Conservation (phyloP, 768 basidiomycete genomes). For the Agrocybe pediades region DNA sequence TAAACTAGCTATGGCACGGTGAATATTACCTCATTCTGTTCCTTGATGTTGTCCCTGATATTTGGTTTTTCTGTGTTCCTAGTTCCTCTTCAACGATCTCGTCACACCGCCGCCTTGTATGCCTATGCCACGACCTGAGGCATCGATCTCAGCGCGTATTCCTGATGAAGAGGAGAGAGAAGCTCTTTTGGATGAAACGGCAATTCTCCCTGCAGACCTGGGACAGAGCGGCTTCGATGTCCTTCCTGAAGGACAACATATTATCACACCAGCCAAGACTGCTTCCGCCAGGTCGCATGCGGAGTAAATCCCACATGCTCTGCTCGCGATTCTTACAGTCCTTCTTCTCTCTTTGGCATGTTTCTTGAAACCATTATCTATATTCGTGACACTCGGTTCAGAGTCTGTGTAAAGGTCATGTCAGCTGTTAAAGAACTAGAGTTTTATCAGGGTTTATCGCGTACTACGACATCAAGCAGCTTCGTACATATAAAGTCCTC, state of each 20-base stretch:
- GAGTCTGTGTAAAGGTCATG: background rate
- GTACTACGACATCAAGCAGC: too few relatives aligned
- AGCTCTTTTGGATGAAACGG: conserved; percentile 74
- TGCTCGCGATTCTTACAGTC: background rate
- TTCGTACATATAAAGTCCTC: too few relatives aligned
- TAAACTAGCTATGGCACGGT: conserved; percentile 81
- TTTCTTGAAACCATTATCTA: conserved; percentile 1
- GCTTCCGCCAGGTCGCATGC: conserved; percentile 11
- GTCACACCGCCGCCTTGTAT: conserved; percentile 65
- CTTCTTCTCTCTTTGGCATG: background rate
- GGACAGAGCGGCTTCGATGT: conserved; percentile 88
- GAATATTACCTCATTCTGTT: conserved; percentile 22
- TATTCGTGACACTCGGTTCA: background rate
- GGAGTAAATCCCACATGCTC: conserved; percentile 2
- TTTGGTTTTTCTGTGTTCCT: conserved; percentile 11
- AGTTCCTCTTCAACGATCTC: conserved; percentile 92
- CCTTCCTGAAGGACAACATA: conserved; percentile 53
- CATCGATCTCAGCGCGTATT: conserved; percentile 27
- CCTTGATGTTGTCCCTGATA: conserved; percentile 8
- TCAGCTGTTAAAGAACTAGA: background rate
- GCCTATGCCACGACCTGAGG: conserved; percentile 43
- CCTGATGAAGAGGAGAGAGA: conserved; percentile 68
- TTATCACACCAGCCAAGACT: conserved; percentile 18
- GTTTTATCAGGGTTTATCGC: background rate
- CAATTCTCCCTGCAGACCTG: conserved; percentile 77